Percentiles rank a stretch among this genome's conserved stretches.
These are phyloP conservation scores for Athelia psychrophila DNA, from an alignment of 1,284 basidiomycete species.

Conservation along the genomic window DNA sequence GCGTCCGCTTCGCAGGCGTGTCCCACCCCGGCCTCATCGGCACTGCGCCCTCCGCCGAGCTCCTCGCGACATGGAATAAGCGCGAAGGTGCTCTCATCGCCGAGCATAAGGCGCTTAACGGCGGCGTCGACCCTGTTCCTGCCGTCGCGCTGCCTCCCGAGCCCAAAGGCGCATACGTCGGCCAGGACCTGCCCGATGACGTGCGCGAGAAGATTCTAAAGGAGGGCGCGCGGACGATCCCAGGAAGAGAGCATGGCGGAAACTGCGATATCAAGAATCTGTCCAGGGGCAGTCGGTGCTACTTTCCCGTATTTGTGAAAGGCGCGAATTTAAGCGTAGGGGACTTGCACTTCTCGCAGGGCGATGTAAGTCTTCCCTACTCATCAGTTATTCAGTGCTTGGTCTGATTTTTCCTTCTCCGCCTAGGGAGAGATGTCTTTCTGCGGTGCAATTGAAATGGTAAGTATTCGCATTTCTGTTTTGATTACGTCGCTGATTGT, in stretches of 20 bases:
- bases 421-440: constrained; percentile 50
- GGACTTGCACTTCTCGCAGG: constrained; percentile 81
- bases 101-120: constrained; percentile 28
- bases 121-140: constrained; percentile 43
- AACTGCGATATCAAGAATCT: constrained; percentile 83
- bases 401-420: constrained; percentile 6
- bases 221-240: constrained; percentile 76
- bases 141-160: constrained; percentile 69
- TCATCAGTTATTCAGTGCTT: neutral
- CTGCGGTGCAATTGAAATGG: constrained; percentile 82
- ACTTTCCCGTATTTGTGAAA: constrained; percentile 76
- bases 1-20: constrained; percentile 76
- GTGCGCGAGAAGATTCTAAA: constrained; percentile 53
- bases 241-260: constrained; percentile 79
- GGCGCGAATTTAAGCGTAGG: constrained; percentile 79
- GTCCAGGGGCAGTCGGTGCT: constrained; percentile 66
- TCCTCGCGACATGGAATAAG: constrained; percentile 72
- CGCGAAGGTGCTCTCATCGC: constrained; percentile 71
- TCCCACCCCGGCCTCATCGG: constrained; percentile 77
- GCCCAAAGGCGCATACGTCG: constrained; percentile 63
- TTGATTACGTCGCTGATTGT: constrained; percentile 3
- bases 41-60: constrained; percentile 70
- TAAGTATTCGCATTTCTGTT: constrained; percentile 14
- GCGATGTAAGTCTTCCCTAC: constrained; percentile 49
- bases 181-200: constrained; percentile 53